These are phyloP conservation scores for Sporothrix phasma DNA, from an alignment of 2,329 filamentous ascomycete genomes.

Conservation along the genomic window DNA sequence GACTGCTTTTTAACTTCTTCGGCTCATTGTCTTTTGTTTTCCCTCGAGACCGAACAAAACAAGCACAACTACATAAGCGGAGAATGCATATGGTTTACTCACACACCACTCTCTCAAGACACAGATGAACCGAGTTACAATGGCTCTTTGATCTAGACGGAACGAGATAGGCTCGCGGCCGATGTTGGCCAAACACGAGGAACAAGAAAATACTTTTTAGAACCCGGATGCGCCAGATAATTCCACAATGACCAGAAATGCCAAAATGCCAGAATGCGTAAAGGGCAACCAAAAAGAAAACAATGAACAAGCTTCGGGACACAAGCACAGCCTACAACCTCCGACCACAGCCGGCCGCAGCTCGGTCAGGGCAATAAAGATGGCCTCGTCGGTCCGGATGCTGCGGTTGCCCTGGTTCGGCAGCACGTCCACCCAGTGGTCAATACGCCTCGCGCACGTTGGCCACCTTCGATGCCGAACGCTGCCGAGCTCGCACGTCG, in stretches of 20 bases:
- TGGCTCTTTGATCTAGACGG: neutral
- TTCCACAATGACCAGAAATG: neutral
- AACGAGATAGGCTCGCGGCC: neutral
- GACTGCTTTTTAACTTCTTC: neutral
- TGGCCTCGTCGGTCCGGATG: slow-evolving; percentile 74
- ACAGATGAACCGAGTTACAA: no score
- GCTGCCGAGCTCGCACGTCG: slow-evolving; percentile 41
- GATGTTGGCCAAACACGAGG: neutral
- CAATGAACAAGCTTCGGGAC: no score
- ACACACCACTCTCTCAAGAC: no score
- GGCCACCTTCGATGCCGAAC: slow-evolving; percentile 54
- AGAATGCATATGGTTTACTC: neutral
- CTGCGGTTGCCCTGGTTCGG: slow-evolving; percentile 73
- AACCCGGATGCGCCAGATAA: neutral
- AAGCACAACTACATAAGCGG: neutral
- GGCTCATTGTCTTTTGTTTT: neutral
- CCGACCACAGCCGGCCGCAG: slow-evolving; percentile 50
- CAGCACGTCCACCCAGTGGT: slow-evolving; percentile 74
- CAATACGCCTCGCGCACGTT: slow-evolving; percentile 65
- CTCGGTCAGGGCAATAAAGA: slow-evolving; percentile 65
- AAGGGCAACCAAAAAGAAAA: neutral
- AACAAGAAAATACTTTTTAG: neutral
- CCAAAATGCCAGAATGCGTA: neutral
- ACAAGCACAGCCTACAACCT: slow-evolving; percentile 15
- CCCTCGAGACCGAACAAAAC: neutral